phyloP scores from a whole-genome alignment of 2,329 filamentous ascomycete species.

The Chaetomiaceae sp. region DNA sequence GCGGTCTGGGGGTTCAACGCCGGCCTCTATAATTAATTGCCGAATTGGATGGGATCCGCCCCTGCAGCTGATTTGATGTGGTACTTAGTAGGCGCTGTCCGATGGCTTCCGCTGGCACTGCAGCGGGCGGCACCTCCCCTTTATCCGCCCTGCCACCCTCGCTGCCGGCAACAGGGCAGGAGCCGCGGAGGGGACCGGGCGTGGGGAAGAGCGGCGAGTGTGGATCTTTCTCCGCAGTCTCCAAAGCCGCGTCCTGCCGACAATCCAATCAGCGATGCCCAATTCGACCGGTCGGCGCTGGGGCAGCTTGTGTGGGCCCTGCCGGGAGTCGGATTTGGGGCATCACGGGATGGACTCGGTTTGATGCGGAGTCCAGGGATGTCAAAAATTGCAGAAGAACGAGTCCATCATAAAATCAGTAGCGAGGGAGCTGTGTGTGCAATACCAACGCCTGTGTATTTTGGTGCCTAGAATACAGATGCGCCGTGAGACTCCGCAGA shows the following conservation, averaged over 20 bases:
- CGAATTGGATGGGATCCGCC: conserved; percentile 13
- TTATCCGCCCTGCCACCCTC: conserved; percentile 21
- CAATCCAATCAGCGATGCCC: conserved; percentile 16
- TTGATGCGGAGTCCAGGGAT: background rate
- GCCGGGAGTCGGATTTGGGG: conserved; percentile 12
- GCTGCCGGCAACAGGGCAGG: conserved; percentile 8
- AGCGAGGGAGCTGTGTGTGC: background rate
- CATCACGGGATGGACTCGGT: conserved; percentile 7
- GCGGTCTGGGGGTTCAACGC: conserved; percentile 1
- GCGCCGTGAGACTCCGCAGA: conserved; percentile 23
- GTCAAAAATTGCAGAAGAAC: background rate
- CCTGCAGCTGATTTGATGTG: background rate
- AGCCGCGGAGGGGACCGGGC: conserved; percentile 8
- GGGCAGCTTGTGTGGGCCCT: conserved; percentile 4
- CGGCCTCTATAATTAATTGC: conserved; percentile 24
- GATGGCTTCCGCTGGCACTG: background rate
- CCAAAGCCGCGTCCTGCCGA: conserved; percentile 27
- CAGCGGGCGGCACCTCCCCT: conserved; percentile 8
- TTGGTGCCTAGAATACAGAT: conserved; percentile 27
- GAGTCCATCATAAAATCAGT: background rate
- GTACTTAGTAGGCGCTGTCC: background rate
- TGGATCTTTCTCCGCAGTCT: conserved; percentile 11
- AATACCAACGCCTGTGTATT: conserved; percentile 21
- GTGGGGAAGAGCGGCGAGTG: conserved; percentile 11
- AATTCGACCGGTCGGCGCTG: conserved; percentile 14